Conservation (phyloP, 176 grass and related monocot genomes). For the Tillandsia leiboldiana region DNA sequence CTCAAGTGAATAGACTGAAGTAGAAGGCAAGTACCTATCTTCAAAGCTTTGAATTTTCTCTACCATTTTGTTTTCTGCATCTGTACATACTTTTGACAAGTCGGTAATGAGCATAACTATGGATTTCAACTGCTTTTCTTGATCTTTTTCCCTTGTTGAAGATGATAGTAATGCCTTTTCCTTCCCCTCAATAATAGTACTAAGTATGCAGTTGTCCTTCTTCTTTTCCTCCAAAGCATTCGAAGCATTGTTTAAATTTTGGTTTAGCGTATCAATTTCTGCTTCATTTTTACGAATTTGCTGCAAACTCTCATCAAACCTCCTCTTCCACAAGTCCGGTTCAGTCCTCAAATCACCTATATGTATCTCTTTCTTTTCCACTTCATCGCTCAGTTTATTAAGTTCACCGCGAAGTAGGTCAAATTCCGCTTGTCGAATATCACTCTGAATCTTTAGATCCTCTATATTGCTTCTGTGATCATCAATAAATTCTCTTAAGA, state of each 20-base stretch:
- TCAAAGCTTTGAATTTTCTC: conserved; percentile 39
- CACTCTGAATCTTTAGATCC: conserved; percentile 15
- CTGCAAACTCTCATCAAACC: conserved; percentile 28
- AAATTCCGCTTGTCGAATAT: conserved; percentile 17
- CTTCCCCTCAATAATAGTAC: conserved; percentile 19
- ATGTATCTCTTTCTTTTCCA: conserved; percentile 36
- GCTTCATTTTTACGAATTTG: conserved; percentile 28
- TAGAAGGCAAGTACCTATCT: conserved; percentile 34
- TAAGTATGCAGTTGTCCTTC: conserved; percentile 29
- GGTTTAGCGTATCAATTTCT: conserved; percentile 38
- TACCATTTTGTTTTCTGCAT: conserved; percentile 44
- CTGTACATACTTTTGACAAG: conserved; percentile 55
- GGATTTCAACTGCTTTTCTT: conserved; percentile 49
- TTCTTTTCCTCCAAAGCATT: conserved; percentile 43
- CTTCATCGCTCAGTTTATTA: conserved; percentile 28
- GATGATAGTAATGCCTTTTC: conserved; percentile 15
- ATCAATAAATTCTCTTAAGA: conserved; percentile 43
- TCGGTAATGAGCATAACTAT: conserved; percentile 51
- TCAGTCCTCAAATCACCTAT: conserved; percentile 56
- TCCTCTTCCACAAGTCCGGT: conserved; percentile 25
- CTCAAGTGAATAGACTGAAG: neutral
- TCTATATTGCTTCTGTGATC: conserved; percentile 32
- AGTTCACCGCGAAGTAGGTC: conserved; percentile 24
- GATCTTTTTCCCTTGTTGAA: conserved; percentile 31
- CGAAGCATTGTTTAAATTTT: conserved; percentile 30